Evolutionary conservation across 352 stramenopile species (phyloP), one percentile per base, ranked within the genome.

Genomic region (Phytophthora europaea): DNA sequence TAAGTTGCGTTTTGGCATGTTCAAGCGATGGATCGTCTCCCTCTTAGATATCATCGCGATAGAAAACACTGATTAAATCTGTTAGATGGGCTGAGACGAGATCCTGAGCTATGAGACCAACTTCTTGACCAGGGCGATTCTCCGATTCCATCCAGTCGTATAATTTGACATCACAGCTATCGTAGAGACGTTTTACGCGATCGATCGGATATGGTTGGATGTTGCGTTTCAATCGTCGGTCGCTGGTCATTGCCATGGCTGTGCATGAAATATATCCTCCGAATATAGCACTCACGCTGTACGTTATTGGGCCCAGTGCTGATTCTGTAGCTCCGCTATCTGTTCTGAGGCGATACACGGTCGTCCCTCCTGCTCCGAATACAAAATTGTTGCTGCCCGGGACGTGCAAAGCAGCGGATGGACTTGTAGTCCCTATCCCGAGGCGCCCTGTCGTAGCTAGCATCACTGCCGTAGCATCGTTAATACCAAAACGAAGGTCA

Each of bases 131-230:
- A 23, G 9, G n/a, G 0, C 10, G 12, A 20, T 70, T 62, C 2
- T 70, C 40, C 2, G 52, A 70, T 18, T 63, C 53, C 5, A 59
- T 70, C 63, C 40, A 70, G 12, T 64, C 53, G 9, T 70, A 70
- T 16, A 63, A 6, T 3, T 33, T 31, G 0, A 67, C 61, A 2
- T 54, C 50, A 31, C 34, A 53, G 0, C 26, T 18, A 28, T 67
- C 61, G 12, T 67, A 66, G 20, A 66, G 60, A 2, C 22, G 7
- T 20, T 69, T 61, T 0, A 69, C 18, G 4, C 52, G 38, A 23
- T 61, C 51, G 9, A 69, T 15, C 13, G 62, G 40, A 26, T 10
- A 43, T 7, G 9, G 4, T 58, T 58, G 45, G 36, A 61, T 68
- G 22, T 68, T 59, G 36, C 54, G n/a, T 23, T 70, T 70, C 13